Base-by-base conservation (phyloP, 208 protist genomes). In the Trypanosoma brucei region DNA sequence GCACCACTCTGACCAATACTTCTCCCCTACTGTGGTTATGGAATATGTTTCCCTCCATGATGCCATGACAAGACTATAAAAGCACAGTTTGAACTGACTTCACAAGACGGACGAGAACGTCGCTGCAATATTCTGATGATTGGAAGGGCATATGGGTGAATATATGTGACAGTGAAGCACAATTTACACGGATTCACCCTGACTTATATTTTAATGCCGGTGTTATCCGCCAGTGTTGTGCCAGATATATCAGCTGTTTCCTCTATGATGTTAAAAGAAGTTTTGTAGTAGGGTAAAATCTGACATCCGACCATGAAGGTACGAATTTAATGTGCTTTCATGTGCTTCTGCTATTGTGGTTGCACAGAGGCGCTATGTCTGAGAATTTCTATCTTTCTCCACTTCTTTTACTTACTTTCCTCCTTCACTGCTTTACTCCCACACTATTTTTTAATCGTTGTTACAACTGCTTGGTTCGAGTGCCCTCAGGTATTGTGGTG, bases 261-360 rank as follows among this genome's bases (percentile, higher is more conserved):
- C 3, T 54, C 33, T 39, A 11, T 59, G 63, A 68, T 68, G 63
- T 13, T 44, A 56, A n/a, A 48, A 53, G 35, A 49, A 64, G 75
- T 66, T 75, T 81, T 63, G 76, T 81, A 78, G 76, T 81, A 78
- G 76, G 76, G 76, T 78, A 81, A 81, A 81, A 81, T 78, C 76
- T 78, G 76, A 78, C 40, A 11, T 34, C 46, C 63, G 63, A 68
- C 63, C 53, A 49, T 68, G 63, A 68, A 54, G 63, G 37, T n/a
- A 55, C 53, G 55, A 68, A 61, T 40, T 46, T 48, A 3, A 42
- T 34, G 63, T n/a, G 33, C 31, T n/a, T 0, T 22, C 9, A 9
- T 58, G 54, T 9, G 30, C 11, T 54, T 9, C 33, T 58, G 54
- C 54, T 42, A 31, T 14, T 46, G 42, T 0, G 11, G 6, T 11